These are phyloP conservation scores for Blattamonas nauphoetae DNA, from an alignment of 78 protist species.

Conservation along the genomic window DNA sequence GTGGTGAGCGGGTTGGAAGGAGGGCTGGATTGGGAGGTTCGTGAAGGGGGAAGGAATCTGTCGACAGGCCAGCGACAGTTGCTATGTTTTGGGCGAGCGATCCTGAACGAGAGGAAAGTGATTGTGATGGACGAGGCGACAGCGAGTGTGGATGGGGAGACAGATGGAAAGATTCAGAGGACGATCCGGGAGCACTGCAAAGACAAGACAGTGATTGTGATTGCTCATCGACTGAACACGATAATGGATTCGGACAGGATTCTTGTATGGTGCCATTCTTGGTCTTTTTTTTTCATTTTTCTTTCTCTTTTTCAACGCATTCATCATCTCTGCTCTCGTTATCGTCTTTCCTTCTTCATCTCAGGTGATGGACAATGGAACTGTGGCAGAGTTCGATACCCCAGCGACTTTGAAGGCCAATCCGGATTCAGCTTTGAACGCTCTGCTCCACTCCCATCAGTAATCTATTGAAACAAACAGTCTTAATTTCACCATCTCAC, in stretches of 20 bases:
- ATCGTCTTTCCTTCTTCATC: no score
- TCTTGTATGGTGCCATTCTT: constrained; percentile 20
- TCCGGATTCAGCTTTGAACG: background rate
- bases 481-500: no score
- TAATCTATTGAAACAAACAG: no score
- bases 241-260: constrained; percentile 18
- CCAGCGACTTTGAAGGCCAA: constrained; percentile 35
- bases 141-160: no score
- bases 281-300: no score
- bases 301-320: no score
- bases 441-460: background rate
- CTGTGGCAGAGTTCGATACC: constrained; percentile 49
- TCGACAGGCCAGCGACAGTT: constrained; percentile 78
- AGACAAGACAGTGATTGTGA: constrained; percentile 49
- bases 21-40: background rate
- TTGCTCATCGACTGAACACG: no score
- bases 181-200: constrained; percentile 2
- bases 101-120: constrained; percentile 54
- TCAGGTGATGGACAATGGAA: constrained; percentile 53
- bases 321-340: no score
- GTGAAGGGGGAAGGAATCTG: constrained; percentile 42
- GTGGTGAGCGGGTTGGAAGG: background rate
- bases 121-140: constrained; percentile 52
- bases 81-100: no score
- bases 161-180: no score